Percentiles rank a stretch among this genome's conserved stretches.
phyloP scores from a whole-genome alignment of 768 basidiomycete species.

The Kwoniella sp. region DNA sequence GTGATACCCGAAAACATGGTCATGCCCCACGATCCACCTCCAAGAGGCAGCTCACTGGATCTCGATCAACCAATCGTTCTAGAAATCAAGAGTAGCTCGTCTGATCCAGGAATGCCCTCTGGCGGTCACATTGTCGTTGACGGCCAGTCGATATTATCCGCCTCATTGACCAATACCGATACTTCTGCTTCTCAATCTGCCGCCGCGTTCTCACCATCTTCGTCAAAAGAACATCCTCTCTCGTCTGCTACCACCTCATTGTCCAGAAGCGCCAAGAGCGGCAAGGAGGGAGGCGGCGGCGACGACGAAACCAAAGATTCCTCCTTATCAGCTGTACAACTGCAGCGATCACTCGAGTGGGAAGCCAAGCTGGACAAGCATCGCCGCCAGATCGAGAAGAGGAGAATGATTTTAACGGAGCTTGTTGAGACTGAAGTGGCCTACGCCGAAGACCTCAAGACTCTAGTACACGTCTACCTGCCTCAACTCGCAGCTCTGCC shows the following conservation, averaged over 20 bases:
- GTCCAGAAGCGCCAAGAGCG: slow-evolving; percentile 50
- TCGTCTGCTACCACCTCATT: slow-evolving; percentile 55
- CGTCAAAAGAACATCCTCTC: slow-evolving; percentile 40
- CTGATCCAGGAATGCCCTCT: slow-evolving; percentile 13
- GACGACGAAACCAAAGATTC: slow-evolving; percentile 20
- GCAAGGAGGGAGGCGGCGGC: slow-evolving; percentile 41
- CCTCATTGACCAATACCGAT: slow-evolving; percentile 39
- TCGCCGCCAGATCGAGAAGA: slow-evolving; percentile 42
- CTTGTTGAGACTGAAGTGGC: slow-evolving; percentile 80
- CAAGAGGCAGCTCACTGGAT: slow-evolving; percentile 40
- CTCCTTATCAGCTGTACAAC: slow-evolving; percentile 31
- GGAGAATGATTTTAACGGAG: slow-evolving; percentile 78
- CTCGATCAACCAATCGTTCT: slow-evolving; percentile 10
- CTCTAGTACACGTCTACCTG: slow-evolving; percentile 63
- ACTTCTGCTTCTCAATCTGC: slow-evolving; percentile 32
- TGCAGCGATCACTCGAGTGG: slow-evolving; percentile 47
- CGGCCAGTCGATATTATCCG: slow-evolving; percentile 30
- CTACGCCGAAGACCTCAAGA: slow-evolving; percentile 76
- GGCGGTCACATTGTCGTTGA: slow-evolving; percentile 16
- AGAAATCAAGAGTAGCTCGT: slow-evolving; percentile 4
- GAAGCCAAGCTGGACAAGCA: slow-evolving; percentile 41
- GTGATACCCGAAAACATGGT: slow-evolving; percentile 36
- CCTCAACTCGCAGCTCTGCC: slow-evolving; percentile 54
- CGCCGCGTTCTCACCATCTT: slow-evolving; percentile 39
- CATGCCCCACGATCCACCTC: slow-evolving; percentile 43